A percentile compares a stretch with the other conserved stretches of the same genome.
These are phyloP conservation scores for Marasmius fiardii DNA, from an alignment of 1,284 basidiomycete genomes.

Conservation along the genomic window DNA sequence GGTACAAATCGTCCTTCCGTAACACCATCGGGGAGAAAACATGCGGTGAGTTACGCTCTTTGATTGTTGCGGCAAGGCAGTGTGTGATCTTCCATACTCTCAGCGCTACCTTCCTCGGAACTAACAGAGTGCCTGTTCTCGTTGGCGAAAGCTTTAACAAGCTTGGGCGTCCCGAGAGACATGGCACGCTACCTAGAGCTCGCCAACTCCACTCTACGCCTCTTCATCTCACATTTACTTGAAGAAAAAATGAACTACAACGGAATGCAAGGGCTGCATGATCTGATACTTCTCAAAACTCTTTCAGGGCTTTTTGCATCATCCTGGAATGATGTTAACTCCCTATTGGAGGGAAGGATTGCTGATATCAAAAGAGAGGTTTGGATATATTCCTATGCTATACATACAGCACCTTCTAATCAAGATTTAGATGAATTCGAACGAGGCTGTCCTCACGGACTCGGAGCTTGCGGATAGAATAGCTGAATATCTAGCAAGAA, in stretches of 20 bases:
- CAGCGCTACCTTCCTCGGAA: constrained; percentile 42
- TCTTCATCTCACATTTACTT: constrained; percentile 36
- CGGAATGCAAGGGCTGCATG: constrained; percentile 32
- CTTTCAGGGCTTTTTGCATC: constrained; percentile 35
- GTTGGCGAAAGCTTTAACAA: constrained; percentile 52
- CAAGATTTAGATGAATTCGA: constrained; percentile 8
- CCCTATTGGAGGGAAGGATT: not conserved
- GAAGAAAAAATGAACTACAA: constrained; percentile 25
- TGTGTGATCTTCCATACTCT: constrained; percentile 25
- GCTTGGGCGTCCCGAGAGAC: constrained; percentile 44
- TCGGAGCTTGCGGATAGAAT: constrained; percentile 6
- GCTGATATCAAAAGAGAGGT: not conserved
- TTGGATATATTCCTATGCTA: not conserved
- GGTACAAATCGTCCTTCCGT: constrained; percentile 20
- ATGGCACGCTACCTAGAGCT: constrained; percentile 29
- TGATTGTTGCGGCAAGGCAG: not conserved
- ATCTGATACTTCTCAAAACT: constrained; percentile 49
- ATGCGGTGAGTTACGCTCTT: constrained; percentile 14
- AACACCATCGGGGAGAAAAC: constrained; percentile 12
- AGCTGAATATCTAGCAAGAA: constrained; percentile 35
- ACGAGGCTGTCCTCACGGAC: constrained; percentile 13
- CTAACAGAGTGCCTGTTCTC: constrained; percentile 52
- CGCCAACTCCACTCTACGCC: constrained; percentile 35
- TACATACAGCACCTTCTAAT: not conserved
- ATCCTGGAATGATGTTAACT: constrained; percentile 25